Evolutionary conservation across 23 red algal species (phyloP).

Genomic region (Gracilaria gracilis): DNA sequence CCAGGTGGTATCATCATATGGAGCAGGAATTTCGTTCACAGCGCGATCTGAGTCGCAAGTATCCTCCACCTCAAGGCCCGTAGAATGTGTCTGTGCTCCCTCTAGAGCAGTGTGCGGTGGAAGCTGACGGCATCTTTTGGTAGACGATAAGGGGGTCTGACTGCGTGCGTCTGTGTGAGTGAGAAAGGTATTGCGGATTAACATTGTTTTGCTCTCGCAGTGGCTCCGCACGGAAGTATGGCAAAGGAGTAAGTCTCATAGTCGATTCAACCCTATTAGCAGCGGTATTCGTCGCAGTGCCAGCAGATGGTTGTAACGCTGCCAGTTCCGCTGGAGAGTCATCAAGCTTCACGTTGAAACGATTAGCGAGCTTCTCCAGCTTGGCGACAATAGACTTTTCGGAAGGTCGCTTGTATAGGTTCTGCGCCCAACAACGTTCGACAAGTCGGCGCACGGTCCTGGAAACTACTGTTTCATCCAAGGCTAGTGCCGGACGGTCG

Average conservation of each 20-base stretch:
- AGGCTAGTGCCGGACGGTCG: slow-evolving; percentile 69
- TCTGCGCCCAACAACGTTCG: slow-evolving; percentile 82
- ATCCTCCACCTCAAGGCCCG: slow-evolving; percentile 49
- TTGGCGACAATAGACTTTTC: slow-evolving; percentile 66
- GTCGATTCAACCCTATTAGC: not conserved
- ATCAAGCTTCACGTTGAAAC: not conserved
- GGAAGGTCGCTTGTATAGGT: slow-evolving; percentile 61
- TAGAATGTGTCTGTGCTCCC: slow-evolving; percentile 59
- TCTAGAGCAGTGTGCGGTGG: slow-evolving; percentile 57
- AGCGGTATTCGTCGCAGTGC: not conserved
- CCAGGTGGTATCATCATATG: slow-evolving; percentile 54
- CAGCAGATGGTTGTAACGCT: not conserved
- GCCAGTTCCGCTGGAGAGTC: slow-evolving; percentile 1
- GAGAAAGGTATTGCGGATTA: slow-evolving; percentile 5
- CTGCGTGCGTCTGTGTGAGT: slow-evolving; percentile 36
- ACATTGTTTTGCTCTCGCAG: slow-evolving; percentile 40
- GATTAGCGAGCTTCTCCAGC: slow-evolving; percentile 54
- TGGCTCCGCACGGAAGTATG: slow-evolving; percentile 61
- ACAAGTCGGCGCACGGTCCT: slow-evolving; percentile 56
- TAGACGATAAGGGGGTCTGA: slow-evolving; percentile 38
- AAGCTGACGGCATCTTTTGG: slow-evolving; percentile 75
- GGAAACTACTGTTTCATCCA: slow-evolving; percentile 64
- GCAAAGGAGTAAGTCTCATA: not conserved
- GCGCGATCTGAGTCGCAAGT: slow-evolving; percentile 32
- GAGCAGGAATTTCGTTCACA: slow-evolving; percentile 49